Evolutionary conservation across 2,329 filamentous ascomycete species (phyloP), one percentile per base, ranked within the genome.

Genomic region (Blumeria hordei): DNA sequence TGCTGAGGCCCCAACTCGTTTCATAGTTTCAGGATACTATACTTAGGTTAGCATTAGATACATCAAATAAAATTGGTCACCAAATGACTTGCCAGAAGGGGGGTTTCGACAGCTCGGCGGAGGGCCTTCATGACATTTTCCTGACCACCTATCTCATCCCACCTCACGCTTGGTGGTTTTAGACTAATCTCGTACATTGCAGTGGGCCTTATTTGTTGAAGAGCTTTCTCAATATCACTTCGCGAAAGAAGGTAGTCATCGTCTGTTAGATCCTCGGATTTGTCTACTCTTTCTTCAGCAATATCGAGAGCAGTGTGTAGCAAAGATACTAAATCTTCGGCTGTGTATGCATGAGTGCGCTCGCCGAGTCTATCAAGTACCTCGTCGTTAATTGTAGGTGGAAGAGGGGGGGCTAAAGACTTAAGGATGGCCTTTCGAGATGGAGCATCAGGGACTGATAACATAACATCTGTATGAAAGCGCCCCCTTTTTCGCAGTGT

Each of bases 151-250:
- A 96, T 90, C 63, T 95, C 86, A 52, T 75, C 73, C 88, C 88
- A 96, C 66, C 75, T 76, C 33, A 94, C 81, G 12, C 84, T 88
- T 0, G 88, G 88, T 8, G 86, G 88, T 64, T 93, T 85, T 50
- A 95, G 73, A 64, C 92, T 86, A 55, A 94, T 80, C 64, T 93
- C 88, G 60, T 86, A 81, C 77, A 96, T 90, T 3, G 87, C 85
- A 0, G 83, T 88, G 1, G 90, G 87, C 10, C 78, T 75, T n/a
- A 88, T 79, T 55, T 76, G 69, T 39, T 76, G 72, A 37, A 90
- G 72, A 0, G 87, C 85, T 41, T 72, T 66, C 36, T 79, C 72
- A 54, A 87, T 74, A 62, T 88, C 80, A 9, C 73, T 64, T 45
- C 67, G 60, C 37, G 60, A 59, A 7, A 69, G 49, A 44, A 57